phyloP scores from a whole-genome alignment of 352 stramenopile species.

The Globisporangium cederbergense region DNA sequence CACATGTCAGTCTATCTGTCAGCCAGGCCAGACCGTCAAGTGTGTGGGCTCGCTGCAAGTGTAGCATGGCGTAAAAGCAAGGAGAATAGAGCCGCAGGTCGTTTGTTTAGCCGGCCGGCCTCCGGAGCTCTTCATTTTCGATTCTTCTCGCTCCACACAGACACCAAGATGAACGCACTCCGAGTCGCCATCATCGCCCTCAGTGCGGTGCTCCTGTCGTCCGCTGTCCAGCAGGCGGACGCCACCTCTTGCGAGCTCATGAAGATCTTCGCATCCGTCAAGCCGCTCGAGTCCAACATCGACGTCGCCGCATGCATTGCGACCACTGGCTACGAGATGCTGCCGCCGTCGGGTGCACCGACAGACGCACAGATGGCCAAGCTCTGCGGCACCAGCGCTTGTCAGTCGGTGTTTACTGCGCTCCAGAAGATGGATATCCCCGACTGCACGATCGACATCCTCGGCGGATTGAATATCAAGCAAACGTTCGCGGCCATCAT shows the following conservation, averaged over 20 bases:
- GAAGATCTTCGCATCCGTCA: conserved; percentile 31
- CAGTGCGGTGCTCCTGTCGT: conserved; percentile 8
- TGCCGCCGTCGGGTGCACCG: conserved; percentile 24
- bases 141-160: conserved; percentile 4
- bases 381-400: conserved; percentile 24
- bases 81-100: not conserved
- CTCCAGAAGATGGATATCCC: conserved; percentile 35
- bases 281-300: conserved; percentile 30
- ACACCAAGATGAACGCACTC: conserved; percentile 8
- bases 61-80: not conserved
- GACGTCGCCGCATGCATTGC: conserved; percentile 33
- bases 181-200: not conserved
- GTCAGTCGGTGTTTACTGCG: conserved; percentile 22
- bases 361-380: conserved; percentile 32
- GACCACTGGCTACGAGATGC: conserved; percentile 30
- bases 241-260: conserved; percentile 30
- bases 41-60: not conserved
- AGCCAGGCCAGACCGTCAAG: not conserved
- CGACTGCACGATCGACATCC: conserved; percentile 38
- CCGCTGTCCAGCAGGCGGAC: not conserved
- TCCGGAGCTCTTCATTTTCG: conserved; percentile 6
- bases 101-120: not conserved
- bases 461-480: conserved; percentile 46
- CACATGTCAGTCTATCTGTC: not conserved
- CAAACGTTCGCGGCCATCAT: conserved; percentile 21